These are phyloP conservation scores for Antrodiella citrinella DNA, from an alignment of 768 basidiomycete genomes.

Conservation along the genomic window DNA sequence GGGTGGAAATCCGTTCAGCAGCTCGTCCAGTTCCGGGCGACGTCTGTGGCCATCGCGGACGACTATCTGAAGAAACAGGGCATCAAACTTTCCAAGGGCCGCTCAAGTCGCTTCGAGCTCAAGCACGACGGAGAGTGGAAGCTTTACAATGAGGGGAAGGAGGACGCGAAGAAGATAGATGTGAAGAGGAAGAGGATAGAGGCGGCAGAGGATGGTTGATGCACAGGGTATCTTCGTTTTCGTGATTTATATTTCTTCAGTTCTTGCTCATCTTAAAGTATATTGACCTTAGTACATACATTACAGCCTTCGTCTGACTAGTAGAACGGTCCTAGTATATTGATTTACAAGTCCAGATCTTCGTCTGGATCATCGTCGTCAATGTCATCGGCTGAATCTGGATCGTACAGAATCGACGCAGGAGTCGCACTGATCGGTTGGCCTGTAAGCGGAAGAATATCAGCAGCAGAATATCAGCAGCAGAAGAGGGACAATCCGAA, in stretches of 20 bases:
- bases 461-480: neutral
- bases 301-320: neutral
- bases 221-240: neutral
- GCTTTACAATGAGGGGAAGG: neutral
- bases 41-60: conserved; percentile 19
- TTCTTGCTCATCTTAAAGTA: neutral
- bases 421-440: conserved; percentile 13
- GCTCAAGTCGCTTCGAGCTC: neutral
- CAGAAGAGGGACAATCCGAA: neutral
- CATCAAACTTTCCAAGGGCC: neutral
- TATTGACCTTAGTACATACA: neutral
- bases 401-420: conserved; percentile 77
- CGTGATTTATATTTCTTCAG: neutral
- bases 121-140: neutral
- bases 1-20: conserved; percentile 19
- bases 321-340: neutral
- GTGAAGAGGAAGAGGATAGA: neutral
- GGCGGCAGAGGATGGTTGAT: neutral
- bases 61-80: conserved; percentile 13
- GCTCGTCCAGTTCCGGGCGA: conserved; percentile 21
- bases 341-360: conserved; percentile 11
- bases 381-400: conserved; percentile 89
- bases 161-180: conserved; percentile 3
- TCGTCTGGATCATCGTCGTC: conserved; percentile 97
- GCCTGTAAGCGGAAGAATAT: conserved; percentile 26